Conservation (phyloP, 257 asterid genomes). For the Cordia subcordata region DNA sequence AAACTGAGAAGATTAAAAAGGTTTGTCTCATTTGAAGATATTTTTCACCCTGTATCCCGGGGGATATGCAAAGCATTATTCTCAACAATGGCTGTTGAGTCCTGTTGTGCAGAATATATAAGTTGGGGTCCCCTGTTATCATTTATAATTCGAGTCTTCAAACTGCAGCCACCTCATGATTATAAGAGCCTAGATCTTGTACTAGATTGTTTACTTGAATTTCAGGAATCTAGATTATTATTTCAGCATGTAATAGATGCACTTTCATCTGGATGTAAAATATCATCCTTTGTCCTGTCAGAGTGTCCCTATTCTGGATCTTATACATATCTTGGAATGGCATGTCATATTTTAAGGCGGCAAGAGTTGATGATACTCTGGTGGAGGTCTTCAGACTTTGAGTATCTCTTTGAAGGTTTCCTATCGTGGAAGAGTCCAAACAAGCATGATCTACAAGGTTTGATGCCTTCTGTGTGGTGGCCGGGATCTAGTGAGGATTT, state of each 20-base stretch:
- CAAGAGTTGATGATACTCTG: constrained; percentile 77
- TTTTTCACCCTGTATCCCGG: constrained; percentile 58
- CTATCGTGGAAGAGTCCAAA: constrained; percentile 78
- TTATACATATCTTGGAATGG: constrained; percentile 75
- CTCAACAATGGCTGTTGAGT: constrained; percentile 40
- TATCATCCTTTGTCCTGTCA: constrained; percentile 61
- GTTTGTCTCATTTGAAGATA: constrained; percentile 68
- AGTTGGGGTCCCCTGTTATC: constrained; percentile 76
- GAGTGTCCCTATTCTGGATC: constrained; percentile 94
- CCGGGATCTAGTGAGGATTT: constrained; percentile 84
- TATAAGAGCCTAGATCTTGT: constrained; percentile 60
- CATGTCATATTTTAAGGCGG: constrained; percentile 77
- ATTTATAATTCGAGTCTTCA: constrained; percentile 64
- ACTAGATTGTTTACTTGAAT: constrained; percentile 68
- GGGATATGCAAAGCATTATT: constrained; percentile 70
- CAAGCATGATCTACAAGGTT: constrained; percentile 79
- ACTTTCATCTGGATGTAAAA: constrained; percentile 75
- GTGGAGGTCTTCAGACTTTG: constrained; percentile 85
- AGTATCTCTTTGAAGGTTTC: constrained; percentile 74
- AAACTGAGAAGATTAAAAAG: constrained; percentile 73
- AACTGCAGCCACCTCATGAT: constrained; percentile 77
- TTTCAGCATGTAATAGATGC: constrained; percentile 62
- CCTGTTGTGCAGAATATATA: constrained; percentile 50
- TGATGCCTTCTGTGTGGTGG: constrained; percentile 97
- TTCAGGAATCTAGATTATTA: constrained; percentile 52